Evolutionary conservation across 2,329 filamentous ascomycete genomes (phyloP).

Genomic region (Rugonectria rugulosa): DNA sequence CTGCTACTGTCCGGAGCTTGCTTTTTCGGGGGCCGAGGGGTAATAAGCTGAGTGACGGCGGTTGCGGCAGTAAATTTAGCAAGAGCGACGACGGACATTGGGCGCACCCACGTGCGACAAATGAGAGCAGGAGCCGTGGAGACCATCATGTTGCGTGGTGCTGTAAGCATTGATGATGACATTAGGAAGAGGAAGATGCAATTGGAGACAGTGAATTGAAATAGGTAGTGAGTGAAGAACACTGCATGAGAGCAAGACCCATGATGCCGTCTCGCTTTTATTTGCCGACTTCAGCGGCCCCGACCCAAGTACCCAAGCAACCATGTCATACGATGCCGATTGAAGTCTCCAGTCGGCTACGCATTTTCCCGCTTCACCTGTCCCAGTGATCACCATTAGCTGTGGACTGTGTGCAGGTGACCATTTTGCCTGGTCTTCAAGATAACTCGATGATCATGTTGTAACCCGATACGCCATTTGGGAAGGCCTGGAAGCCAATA

Average conservation of each 20-base stretch:
- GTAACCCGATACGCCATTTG: not conserved
- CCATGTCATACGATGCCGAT: not conserved
- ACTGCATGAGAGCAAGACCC: not conserved
- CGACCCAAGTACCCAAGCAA: not conserved
- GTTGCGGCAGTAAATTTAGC: not conserved
- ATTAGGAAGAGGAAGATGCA: not conserved
- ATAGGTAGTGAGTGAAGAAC: not conserved
- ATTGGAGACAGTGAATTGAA: not conserved
- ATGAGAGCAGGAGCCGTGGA: conserved; percentile 21
- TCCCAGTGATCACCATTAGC: not conserved
- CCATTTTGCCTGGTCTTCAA: not conserved
- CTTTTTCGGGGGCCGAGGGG: conserved; percentile 32
- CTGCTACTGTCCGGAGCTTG: not conserved
- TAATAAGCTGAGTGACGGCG: not conserved
- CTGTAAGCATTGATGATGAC: conserved; percentile 20
- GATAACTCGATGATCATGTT: not conserved
- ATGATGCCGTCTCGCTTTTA: not conserved
- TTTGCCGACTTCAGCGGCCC: not conserved
- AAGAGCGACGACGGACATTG: conserved; percentile 27
- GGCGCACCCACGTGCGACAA: conserved; percentile 35
- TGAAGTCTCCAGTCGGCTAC: not conserved
- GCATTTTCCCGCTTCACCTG: not conserved
- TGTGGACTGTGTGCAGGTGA: not conserved
- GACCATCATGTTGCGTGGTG: conserved; percentile 12
- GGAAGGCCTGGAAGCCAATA: not conserved